Evolutionary conservation across 768 basidiomycete genomes (phyloP).

Genomic region (Trichaptum fuscoviolaceum): DNA sequence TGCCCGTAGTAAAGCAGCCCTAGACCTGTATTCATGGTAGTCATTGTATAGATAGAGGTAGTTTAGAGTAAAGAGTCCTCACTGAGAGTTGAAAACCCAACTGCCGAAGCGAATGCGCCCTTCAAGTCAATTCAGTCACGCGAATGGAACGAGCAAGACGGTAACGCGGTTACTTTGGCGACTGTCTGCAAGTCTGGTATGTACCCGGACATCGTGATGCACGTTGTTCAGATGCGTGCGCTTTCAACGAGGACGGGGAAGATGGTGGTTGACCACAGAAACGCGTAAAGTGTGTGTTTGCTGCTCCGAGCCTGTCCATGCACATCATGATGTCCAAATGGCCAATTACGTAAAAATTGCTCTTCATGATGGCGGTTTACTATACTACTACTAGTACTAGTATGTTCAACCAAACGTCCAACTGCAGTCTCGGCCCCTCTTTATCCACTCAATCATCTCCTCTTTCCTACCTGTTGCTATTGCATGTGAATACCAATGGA

Average conservation of each 20-base stretch:
- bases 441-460: too few relatives aligned
- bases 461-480: too few relatives aligned
- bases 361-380: too few relatives aligned
- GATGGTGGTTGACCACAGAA: neutral
- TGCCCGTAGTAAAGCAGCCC: constrained; percentile 84
- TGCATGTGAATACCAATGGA: too few relatives aligned
- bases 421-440: too few relatives aligned
- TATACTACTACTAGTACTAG: too few relatives aligned
- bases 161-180: constrained; percentile 32
- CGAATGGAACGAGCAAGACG: neutral
- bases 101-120: constrained; percentile 32
- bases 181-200: constrained; percentile 39
- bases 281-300: neutral
- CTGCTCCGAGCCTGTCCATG: too few relatives aligned
- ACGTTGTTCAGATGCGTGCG: neutral
- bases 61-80: constrained; percentile 12
- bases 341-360: too few relatives aligned
- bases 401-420: too few relatives aligned
- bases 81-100: constrained; percentile 34
- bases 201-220: constrained; percentile 29
- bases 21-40: constrained; percentile 38
- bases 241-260: neutral
- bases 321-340: too few relatives aligned
- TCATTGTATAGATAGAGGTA: neutral
- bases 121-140: constrained; percentile 12